Evolutionary conservation across 108 stramenopile species (phyloP), one percentile per base, ranked within the genome.

Genomic region (Cyclotella kingstonii): DNA sequence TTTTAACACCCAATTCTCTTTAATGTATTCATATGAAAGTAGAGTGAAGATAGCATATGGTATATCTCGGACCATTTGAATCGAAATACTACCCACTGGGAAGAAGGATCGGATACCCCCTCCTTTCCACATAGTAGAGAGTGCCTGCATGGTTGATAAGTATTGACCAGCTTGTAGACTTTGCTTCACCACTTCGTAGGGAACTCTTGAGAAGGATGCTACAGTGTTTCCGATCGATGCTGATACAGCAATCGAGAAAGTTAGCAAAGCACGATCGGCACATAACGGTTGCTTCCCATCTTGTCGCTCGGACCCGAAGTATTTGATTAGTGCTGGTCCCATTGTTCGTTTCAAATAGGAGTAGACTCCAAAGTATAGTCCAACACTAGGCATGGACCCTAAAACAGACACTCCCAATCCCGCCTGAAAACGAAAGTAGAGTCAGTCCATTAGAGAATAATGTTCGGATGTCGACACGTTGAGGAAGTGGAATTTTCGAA

Each of bases 161-260:
- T 96, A 95, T 22, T 70, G 73, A 28, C 88, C 89, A 0, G 93
- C 93, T 73, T 98, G 97, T 19, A 98, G 77, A 41, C 90, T 80
- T 68, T 96, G 95, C 66, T 97, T 97, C 10, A 96, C 83, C 7
- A 96, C 95, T 65, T 98, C 97, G 69, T 96, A 96, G 10, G 97
- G 97, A n/a, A 96, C 95, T 18, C 97, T 73, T 1, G 93, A 94
- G 56, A 91, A 84, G 21, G 80, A 80, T 9, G 96, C 96, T 45
- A 94, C 79, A 7, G 93, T 83, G 58, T 97, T 97, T 11, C 81
- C 90, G 65, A 89, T 85, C 17, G 91, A 93, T 27, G 96, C 94
- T 18, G 91, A 84, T 4, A 89, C 29, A 1, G 83, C 84, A 30
- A 97, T 86, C 34, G 86, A 73, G 29, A 76, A 39, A 44, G 67